phyloP scores from a whole-genome alignment of 2,329 filamentous ascomycete species.

The Cladosporium sp. region DNA sequence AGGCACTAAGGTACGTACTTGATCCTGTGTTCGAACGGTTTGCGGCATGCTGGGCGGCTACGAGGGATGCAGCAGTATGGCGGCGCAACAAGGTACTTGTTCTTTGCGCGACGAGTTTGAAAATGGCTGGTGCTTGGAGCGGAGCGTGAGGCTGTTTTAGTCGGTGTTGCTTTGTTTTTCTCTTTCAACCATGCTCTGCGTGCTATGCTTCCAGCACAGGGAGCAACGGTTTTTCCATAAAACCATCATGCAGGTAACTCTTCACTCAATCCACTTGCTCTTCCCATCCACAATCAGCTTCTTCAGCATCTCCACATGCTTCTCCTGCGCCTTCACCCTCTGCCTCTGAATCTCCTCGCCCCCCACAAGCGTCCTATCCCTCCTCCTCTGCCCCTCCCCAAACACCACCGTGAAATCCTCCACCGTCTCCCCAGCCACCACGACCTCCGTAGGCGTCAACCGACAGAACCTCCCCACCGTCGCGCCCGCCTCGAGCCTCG shows the following conservation, averaged over 20 bases:
- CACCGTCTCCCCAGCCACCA: slow-evolving; percentile 43
- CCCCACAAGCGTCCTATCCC: slow-evolving; percentile 42
- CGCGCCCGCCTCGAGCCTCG: slow-evolving; percentile 41
- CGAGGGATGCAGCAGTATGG: not conserved
- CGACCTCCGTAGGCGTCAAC: slow-evolving; percentile 41
- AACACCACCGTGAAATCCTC: slow-evolving; percentile 51
- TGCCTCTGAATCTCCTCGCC: slow-evolving; percentile 34
- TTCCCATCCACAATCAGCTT: slow-evolving; percentile 39
- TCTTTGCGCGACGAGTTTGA: not conserved
- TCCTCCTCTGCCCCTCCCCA: slow-evolving; percentile 40
- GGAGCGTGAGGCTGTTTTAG: not conserved
- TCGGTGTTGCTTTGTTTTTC: not conserved
- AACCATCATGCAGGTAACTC: not conserved
- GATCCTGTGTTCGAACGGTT: not conserved
- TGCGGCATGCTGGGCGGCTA: not conserved
- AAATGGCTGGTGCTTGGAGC: not conserved
- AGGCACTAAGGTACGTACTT: not conserved
- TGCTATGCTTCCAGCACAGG: not conserved
- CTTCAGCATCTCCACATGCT: slow-evolving; percentile 38
- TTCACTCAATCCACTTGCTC: slow-evolving; percentile 38
- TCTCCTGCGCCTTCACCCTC: slow-evolving; percentile 36
- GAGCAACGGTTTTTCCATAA: not conserved
- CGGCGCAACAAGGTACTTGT: not conserved
- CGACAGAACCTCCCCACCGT: slow-evolving; percentile 52
- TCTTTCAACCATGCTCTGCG: not conserved